phyloP scores from a whole-genome alignment of 1,284 basidiomycete genomes.

The Leucoagaricus sp. region DNA sequence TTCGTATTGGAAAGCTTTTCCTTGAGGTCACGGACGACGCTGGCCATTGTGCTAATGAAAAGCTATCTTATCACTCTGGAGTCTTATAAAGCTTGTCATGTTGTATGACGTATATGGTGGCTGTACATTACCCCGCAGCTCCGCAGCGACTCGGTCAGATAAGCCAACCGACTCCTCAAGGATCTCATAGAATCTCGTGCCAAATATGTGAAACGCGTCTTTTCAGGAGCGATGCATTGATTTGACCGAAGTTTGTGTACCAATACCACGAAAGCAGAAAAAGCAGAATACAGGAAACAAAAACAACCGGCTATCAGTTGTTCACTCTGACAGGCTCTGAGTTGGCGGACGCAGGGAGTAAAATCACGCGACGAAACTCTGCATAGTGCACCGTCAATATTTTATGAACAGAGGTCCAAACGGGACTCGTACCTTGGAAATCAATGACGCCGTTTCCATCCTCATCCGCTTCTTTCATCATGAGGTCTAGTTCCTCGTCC shows the following conservation, averaged over 20 bases:
- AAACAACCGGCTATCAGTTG: too few species aligned
- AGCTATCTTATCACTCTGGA: background rate
- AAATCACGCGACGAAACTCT: slow-evolving; percentile 12
- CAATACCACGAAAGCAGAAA: background rate
- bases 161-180: background rate
- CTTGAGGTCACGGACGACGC: slow-evolving; percentile 1
- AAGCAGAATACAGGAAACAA: background rate
- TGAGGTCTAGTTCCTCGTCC: slow-evolving; percentile 94
- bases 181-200: background rate
- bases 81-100: background rate
- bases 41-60: background rate
- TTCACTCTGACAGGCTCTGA: too few species aligned
- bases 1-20: slow-evolving; percentile 1
- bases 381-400: background rate
- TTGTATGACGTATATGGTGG: slow-evolving; percentile 9
- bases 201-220: background rate
- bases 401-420: background rate
- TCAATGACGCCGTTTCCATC: slow-evolving; percentile 94
- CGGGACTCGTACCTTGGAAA: slow-evolving; percentile 63
- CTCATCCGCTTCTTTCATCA: slow-evolving; percentile 98
- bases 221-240: background rate
- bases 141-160: background rate
- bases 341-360: background rate
- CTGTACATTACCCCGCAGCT: background rate
- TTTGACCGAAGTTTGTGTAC: background rate